phyloP scores from a whole-genome alignment of 805 yeast genomes.

The Novakomyces olei region DNA sequence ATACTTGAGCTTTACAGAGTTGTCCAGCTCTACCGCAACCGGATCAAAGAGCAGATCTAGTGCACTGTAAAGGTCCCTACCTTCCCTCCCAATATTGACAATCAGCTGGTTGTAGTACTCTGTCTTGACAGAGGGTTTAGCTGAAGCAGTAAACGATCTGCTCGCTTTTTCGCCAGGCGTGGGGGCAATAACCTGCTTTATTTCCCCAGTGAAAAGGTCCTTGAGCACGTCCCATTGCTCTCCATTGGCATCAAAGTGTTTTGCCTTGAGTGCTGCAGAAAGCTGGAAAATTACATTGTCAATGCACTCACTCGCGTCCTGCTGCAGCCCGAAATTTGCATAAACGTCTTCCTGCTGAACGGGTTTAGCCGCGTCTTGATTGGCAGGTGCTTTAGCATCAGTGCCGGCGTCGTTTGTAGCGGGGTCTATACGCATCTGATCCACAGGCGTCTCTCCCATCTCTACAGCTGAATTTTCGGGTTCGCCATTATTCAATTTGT shows the following conservation, averaged over 20 bases:
- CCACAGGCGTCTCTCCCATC: no score
- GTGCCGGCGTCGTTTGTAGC: no score
- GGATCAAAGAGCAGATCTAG: conserved; percentile 62
- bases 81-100: conserved; percentile 72
- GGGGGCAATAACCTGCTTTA: conserved; percentile 43
- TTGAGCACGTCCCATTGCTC: conserved; percentile 74
- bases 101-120: conserved; percentile 67
- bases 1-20: conserved; percentile 52
- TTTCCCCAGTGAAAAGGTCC: conserved; percentile 61
- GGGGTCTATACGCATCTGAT: no score
- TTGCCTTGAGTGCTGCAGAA: conserved; percentile 67
- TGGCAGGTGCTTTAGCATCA: no score
- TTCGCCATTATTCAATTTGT: conserved; percentile 1
- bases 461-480: no score
- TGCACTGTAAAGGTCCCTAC: conserved; percentile 75
- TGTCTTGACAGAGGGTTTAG: conserved; percentile 22
- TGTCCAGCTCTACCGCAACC: conserved; percentile 41
- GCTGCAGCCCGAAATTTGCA: conserved; percentile 40
- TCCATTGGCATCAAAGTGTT: conserved; percentile 35
- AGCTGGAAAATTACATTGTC: conserved; percentile 80
- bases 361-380: no score
- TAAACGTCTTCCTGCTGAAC: neutral
- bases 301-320: conserved; percentile 93
- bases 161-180: conserved; percentile 11
- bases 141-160: no score